These are phyloP conservation scores for Durotheca rogersii DNA, from an alignment of 495 filamentous ascomycete species.

Conservation along the genomic window DNA sequence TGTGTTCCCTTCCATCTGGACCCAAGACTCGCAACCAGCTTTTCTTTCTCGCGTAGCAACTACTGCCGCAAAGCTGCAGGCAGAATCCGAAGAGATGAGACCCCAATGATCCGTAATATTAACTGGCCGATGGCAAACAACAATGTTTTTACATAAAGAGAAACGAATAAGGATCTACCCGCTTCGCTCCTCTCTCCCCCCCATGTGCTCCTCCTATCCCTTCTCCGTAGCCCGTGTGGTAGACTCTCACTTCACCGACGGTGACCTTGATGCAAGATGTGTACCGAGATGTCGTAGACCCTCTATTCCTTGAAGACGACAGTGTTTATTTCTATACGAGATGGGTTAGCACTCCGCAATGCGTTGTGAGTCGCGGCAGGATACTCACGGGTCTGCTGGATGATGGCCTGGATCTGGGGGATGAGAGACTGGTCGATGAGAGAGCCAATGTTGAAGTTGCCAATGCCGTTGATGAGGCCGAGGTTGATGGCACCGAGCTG, in stretches of 20 bases:
- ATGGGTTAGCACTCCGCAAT: not conserved
- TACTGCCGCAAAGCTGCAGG: conserved; percentile 11
- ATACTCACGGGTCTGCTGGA: conserved; percentile 31
- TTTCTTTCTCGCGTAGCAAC: conserved; percentile 13
- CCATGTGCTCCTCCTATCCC: not conserved
- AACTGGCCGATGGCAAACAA: conserved; percentile 18
- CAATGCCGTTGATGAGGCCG: conserved; percentile 41
- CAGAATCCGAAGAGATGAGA: conserved; percentile 6
- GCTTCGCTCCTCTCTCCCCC: not conserved
- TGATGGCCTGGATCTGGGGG: conserved; percentile 42
- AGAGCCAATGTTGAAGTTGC: conserved; percentile 40
- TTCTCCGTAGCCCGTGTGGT: not conserved
- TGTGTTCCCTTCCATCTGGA: conserved; percentile 11
- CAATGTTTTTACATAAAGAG: conserved; percentile 17
- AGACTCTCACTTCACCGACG: conserved; percentile 11
- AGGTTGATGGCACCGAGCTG: conserved; percentile 43
- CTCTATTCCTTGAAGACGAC: conserved; percentile 18
- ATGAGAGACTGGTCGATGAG: conserved; percentile 40
- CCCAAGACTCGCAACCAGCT: conserved; percentile 26
- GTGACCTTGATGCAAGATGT: conserved; percentile 10
- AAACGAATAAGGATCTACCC: conserved; percentile 10
- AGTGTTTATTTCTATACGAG: conserved; percentile 19
- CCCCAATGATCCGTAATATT: conserved; percentile 16
- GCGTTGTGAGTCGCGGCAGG: not conserved
- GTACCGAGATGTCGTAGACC: not conserved